Percentiles rank a stretch among this genome's conserved stretches.
Evolutionary conservation across 257 asterid genomes (phyloP).

Genomic region (Solanum paucissectum): DNA sequence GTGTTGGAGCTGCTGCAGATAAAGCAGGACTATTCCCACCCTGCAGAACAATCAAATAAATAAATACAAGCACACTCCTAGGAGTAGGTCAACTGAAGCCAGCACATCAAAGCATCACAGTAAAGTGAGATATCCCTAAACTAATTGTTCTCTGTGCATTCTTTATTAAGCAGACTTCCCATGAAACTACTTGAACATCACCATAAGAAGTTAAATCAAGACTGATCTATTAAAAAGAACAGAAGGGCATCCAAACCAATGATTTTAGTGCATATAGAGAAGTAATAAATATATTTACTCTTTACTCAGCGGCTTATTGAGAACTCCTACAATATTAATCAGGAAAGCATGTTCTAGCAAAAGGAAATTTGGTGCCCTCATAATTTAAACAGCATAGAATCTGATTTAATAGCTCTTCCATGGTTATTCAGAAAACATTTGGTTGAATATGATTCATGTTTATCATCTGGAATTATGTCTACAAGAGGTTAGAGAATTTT

Average conservation of each 20-base stretch:
- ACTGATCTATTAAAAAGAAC: neutral
- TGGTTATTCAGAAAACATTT: neutral
- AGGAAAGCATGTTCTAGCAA: neutral
- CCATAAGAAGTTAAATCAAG: neutral
- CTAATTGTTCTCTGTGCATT: neutral
- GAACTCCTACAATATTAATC: neutral
- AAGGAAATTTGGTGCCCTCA: neutral
- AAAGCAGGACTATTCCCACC: slow-evolving; percentile 51
- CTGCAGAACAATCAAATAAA: slow-evolving; percentile 35
- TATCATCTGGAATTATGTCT: neutral
- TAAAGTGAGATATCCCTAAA: neutral
- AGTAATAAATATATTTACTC: neutral
- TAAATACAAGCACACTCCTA: slow-evolving; percentile 2
- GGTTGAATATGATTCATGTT: neutral
- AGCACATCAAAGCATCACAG: neutral
- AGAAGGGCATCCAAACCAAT: neutral
- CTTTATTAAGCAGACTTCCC: neutral
- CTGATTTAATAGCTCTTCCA: neutral
- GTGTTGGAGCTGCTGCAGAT: slow-evolving; percentile 59
- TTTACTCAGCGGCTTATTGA: neutral
- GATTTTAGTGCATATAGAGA: neutral
- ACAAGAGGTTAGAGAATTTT: neutral
- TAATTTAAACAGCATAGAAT: neutral
- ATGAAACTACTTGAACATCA: neutral
- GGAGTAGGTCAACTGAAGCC: neutral